phyloP scores from a whole-genome alignment of 176 grass and related monocot species.

The Carex pumila region DNA sequence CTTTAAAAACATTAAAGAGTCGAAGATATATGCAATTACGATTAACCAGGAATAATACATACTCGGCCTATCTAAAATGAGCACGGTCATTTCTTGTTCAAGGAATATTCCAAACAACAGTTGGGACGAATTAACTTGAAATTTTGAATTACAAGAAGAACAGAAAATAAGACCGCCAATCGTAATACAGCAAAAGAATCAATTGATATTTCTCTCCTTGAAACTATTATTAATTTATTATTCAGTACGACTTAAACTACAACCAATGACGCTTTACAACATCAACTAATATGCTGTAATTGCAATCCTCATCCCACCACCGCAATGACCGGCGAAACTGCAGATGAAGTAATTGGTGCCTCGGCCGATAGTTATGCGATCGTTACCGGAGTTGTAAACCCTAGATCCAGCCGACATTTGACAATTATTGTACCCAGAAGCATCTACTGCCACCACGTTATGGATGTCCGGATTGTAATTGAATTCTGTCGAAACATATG shows the following conservation, averaged over 20 bases:
- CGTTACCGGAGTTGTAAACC: slow-evolving; percentile 21
- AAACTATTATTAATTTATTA: not conserved
- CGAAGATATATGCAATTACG: too few species aligned
- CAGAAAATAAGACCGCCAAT: not conserved
- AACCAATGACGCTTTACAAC: not conserved
- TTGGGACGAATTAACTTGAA: too few species aligned
- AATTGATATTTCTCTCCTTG: not conserved
- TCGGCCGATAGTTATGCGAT: slow-evolving; percentile 16
- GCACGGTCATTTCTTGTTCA: too few species aligned
- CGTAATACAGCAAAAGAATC: not conserved
- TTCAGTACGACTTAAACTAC: not conserved
- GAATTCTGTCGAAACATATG: slow-evolving; percentile 22
- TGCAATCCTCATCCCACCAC: slow-evolving; percentile 24
- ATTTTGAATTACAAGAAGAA: not conserved
- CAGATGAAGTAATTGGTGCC: slow-evolving; percentile 42
- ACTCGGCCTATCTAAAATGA: too few species aligned
- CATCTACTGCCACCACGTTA: slow-evolving; percentile 30
- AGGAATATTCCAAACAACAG: too few species aligned
- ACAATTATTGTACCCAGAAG: slow-evolving; percentile 21
- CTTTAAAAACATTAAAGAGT: too few species aligned
- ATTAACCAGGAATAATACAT: too few species aligned
- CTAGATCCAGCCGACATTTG: not conserved
- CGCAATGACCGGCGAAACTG: slow-evolving; percentile 21
- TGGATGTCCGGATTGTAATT: slow-evolving; percentile 29
- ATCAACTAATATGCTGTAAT: slow-evolving; percentile 8